Base-by-base conservation (phyloP, 2,329 filamentous ascomycete genomes). In the Apiospora arundinis region DNA sequence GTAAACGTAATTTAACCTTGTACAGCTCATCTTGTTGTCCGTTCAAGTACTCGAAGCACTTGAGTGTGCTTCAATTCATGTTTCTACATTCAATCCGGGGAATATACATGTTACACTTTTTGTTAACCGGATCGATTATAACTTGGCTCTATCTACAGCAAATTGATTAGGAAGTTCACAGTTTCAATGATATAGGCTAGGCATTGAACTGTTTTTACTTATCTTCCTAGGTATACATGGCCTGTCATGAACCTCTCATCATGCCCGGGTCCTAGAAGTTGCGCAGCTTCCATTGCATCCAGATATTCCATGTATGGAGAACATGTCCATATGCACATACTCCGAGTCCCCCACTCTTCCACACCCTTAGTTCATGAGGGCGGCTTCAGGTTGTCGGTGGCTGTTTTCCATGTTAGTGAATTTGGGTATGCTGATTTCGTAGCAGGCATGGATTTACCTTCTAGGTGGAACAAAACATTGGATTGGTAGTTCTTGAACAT, bases 401-500 rank as follows among this genome's bases (percentile, higher is more conserved):
- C 94, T 97, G 52, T 48, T 60, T 40, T 2, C 72, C 69, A 18
- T 40, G 32, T 63, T 63, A 63, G 18, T 40, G 8, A n/a, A 18
- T 63, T 9, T 40, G 56, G 18, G n/a, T 40, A 2, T n/a, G 25
- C 23, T 16, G 3, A 21, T 23, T 40, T n/a, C 32, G 56, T 40
- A 40, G 4, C 8, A 63, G 16, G 21, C 4, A 70, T 21, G 45
- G 48, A 68, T 81, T 75, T 86, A 97, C 96, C 96, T 91, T 98
- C 96, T 7, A 99, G 88, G 78, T 99, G 96, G 81, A 99, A 98
- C 7, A 98, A 85, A 18, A 98, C 95, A 77, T 98, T 99, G 14
- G 95, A 97, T 82, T 98, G 95, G 81, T 99, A 99, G 83, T 98
- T 99, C 85, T 98, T 98, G 87, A 98, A 99, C 96, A 99, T 99